A percentile compares a stretch with the other conserved stretches of the same genome.
Evolutionary conservation across 371 early-diverging fungal genomes (phyloP).

Genomic region (Rhizopus sp.): DNA sequence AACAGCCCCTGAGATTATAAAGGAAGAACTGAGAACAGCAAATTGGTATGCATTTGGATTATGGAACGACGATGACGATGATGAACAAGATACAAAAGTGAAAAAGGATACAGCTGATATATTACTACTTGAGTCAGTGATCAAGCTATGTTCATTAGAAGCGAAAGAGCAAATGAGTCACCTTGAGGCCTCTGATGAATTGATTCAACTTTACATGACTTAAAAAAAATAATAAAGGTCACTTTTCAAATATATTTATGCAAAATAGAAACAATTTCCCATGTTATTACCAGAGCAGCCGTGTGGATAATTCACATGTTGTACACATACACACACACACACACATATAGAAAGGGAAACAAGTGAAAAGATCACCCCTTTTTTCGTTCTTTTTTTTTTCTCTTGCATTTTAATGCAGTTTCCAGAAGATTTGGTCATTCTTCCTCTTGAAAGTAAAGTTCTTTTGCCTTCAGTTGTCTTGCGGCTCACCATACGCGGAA

Average conservation of each 20-base stretch:
- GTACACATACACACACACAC: no score
- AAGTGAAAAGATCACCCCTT: background rate
- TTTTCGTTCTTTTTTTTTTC: conserved; percentile 1
- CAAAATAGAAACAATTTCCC: conserved; percentile 6
- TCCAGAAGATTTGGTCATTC: conserved; percentile 27
- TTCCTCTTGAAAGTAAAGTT: conserved; percentile 40
- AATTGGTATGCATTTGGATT: conserved; percentile 49
- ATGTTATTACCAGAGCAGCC: conserved; percentile 5
- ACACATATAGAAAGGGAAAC: background rate
- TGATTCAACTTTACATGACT: conserved; percentile 59
- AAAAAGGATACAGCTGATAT: conserved; percentile 33
- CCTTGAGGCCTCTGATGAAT: conserved; percentile 70
- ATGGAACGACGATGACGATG: conserved; percentile 29
- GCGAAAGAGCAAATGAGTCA: conserved; percentile 62
- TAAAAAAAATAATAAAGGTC: conserved; percentile 17
- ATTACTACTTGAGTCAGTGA: conserved; percentile 66
- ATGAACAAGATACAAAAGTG: conserved; percentile 15
- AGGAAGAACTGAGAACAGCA: conserved; percentile 33
- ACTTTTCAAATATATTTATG: conserved; percentile 7
- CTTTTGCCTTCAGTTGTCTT: conserved; percentile 39
- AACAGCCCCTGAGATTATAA: conserved; percentile 27
- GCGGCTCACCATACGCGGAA: conserved; percentile 35
- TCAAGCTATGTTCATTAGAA: conserved; percentile 68
- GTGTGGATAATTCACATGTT: conserved; percentile 30
- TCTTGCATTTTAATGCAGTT: conserved; percentile 1